Percentiles rank a stretch among this genome's conserved stretches.
Conservation (phyloP, 768 basidiomycete species). For the Leccinellum albellum region DNA sequence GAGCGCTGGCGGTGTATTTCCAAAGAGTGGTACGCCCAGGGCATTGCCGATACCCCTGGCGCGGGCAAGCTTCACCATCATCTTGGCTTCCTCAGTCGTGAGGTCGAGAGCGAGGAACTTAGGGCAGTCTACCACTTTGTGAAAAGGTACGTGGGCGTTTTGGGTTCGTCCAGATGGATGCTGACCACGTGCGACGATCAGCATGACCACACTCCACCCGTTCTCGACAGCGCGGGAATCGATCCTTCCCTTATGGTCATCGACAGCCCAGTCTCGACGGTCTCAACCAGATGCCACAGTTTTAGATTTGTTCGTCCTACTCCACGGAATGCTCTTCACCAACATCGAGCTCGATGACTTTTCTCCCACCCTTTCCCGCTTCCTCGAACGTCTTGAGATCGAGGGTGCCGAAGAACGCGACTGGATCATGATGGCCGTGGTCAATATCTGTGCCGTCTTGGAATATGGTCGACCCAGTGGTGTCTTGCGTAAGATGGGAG, state of each 20-base stretch:
- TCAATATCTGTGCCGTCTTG: constrained; percentile 77
- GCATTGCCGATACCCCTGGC: constrained; percentile 87
- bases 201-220: constrained; percentile 88
- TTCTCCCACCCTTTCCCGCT: constrained; percentile 70
- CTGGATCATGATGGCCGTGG: constrained; percentile 95
- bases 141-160: constrained; percentile 65
- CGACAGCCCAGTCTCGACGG: constrained; percentile 56
- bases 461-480: constrained; percentile 83
- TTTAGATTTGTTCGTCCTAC: constrained; percentile 80
- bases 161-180: not conserved
- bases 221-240: constrained; percentile 89
- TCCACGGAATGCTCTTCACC: constrained; percentile 98
- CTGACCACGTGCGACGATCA: constrained; percentile 31
- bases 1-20: constrained; percentile 90
- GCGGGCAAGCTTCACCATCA: constrained; percentile 94
- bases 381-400: constrained; percentile 81
- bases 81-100: constrained; percentile 81
- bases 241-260: constrained; percentile 84
- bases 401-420: constrained; percentile 80
- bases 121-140: constrained; percentile 89
- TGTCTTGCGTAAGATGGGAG: constrained; percentile 62
- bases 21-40: constrained; percentile 88
- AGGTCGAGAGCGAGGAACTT: constrained; percentile 78
- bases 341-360: constrained; percentile 94
- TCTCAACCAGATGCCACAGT: constrained; percentile 69